Base-by-base conservation (phyloP, 2,329 filamentous ascomycete species). In the Trichoderma gracile region DNA sequence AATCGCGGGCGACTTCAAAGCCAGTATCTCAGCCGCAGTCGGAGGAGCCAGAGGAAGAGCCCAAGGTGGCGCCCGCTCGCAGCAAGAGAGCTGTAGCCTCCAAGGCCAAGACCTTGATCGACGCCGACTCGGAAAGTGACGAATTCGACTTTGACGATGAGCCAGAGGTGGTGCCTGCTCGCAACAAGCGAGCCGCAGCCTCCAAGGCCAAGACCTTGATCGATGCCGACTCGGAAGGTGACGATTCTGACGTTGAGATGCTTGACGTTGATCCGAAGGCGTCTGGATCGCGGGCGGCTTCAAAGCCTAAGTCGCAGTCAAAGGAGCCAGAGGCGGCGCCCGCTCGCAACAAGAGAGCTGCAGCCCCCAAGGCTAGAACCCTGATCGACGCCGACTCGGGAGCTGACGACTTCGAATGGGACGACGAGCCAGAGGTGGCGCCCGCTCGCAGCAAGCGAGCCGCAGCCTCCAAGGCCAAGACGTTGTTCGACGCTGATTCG, bases 211-310 rank as follows among this genome's bases (percentile, higher is more conserved):
- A 19, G 27, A n/a, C 49, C 27, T 70, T 79, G 50, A 78, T 81
- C 59, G 76, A 81, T 17, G 78, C 86, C 60, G 82, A 89, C 49
- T 85, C 82, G 0, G 80, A 84, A 59, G 84, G 82, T 69, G 85
- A 89, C 68, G 82, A 84, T 60, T 84, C 89, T 68, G 82, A 87
- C 60, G 87, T 92, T 69, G 87, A 92, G 68, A 83, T 93, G 77
- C 86, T 97, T 50, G 92, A 89, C 47, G 27, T 27, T 52, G 49
- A n/a, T n/a, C 9, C 54, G 2, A 57, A 56, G 14, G 38, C 54
- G 3, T 14, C 21, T 27, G 46, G 12, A 49, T 17, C 19, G 2
- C 66, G 65, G 14, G 25, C 23, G 10, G 12, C 46, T 3, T 15
- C 23, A 14, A 23, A 23, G 12, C 3, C 46, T 10, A 27, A 27